Evolutionary conservation across 345 rosid genomes (phyloP), one percentile per base, ranked within the genome.

Genomic region (Viola odorata): DNA sequence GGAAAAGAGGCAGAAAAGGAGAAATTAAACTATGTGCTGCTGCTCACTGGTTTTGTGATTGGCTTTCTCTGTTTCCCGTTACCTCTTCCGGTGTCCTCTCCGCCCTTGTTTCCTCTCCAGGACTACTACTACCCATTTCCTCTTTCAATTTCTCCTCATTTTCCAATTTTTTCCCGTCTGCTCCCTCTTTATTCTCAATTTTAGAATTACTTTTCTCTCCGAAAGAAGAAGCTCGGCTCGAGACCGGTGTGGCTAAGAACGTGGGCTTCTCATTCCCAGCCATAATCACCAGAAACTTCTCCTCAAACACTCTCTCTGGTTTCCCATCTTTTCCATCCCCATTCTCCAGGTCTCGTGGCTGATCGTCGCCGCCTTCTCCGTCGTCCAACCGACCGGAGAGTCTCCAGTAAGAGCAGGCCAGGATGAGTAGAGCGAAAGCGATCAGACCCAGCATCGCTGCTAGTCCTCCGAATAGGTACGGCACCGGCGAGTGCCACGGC

Each of bases 401-500:
- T 61, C 83, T 88, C 99, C 96, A 90, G 51, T 87, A 90, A 58
- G 99, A 94, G 73, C 97, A 94, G 9, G 97, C 97, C 40, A 94
- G 85, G 69, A 90, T 81, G 5, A 90, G 57, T 17, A 94, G 82
- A 39, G 99, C 97, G 58, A 90, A 86, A 54, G 97, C 96, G 11
- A 91, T 88, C 59, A 95, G 81, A 41, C 99, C 96, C 14, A 95
- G 67, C 96, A 91, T 95, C 7, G 95, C 99, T 0, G 97, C 97
- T 41, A 95, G 68, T 14, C 99, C 99, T 11, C 99, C 99, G 45
- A 95, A 91, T 37, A 95, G 76, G 73, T 90, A 95, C 0, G 99
- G 99, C 53, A 95, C 84, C 0, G 99, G 99, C 7, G 99, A 94
- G 76, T 95, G 97, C 96, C 96, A 84, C n/a, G 96, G 77, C 1